Conservation (phyloP, 108 stramenopile species). For the Cylindrotheca fusiformis region DNA sequence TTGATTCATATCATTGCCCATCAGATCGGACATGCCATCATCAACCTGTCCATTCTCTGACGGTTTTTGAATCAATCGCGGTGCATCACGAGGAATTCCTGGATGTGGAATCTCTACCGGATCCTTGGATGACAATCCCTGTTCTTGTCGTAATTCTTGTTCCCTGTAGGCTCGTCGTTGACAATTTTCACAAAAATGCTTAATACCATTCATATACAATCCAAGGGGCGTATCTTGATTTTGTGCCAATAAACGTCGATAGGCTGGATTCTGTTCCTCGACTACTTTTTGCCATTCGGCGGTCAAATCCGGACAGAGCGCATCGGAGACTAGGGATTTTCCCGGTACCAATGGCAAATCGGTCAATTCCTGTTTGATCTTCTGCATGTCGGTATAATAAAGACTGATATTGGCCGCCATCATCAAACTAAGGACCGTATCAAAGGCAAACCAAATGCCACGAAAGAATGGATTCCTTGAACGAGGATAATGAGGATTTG, state of each 20-base stretch:
- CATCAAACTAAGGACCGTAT: constrained; percentile 26
- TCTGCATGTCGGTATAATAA: constrained; percentile 18
- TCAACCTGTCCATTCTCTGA: no score
- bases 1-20: no score
- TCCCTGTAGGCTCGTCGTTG: constrained; percentile 30
- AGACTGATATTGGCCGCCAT: constrained; percentile 26
- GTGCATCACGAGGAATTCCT: no score
- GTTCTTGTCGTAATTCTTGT: constrained; percentile 23
- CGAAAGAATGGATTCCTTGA: constrained; percentile 17
- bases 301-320: constrained; percentile 29
- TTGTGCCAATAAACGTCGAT: constrained; percentile 12
- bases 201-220: constrained; percentile 30
- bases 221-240: constrained; percentile 4
- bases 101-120: no score
- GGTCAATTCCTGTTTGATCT: constrained; percentile 17
- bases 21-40: no score
- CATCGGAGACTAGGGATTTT: constrained; percentile 24
- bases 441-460: constrained; percentile 34
- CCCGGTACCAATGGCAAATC: constrained; percentile 27
- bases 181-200: constrained; percentile 32
- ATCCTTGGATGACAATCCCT: no score
- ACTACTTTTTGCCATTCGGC: constrained; percentile 19
- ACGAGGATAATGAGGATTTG: no score
- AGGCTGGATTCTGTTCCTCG: constrained; percentile 26
- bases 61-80: no score